Evolutionary conservation across 306 rosid genomes (phyloP), one percentile per base, ranked within the genome.

Genomic region (Trifolium subterraneum): DNA sequence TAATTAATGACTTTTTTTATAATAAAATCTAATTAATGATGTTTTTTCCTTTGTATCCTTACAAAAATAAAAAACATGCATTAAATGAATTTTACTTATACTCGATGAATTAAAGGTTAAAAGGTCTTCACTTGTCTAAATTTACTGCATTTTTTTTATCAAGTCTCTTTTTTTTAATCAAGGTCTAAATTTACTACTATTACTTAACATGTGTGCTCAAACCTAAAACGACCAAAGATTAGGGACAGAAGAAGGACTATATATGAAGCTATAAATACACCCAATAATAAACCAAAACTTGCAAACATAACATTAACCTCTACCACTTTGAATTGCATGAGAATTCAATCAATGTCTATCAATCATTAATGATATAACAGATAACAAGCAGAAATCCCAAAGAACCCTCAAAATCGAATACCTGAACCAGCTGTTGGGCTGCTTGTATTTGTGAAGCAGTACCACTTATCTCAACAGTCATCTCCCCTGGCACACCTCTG

Each of bases 381-480:
- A 14, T 14, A 72, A 55, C 54, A 58, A 55, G 45, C 51, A 64
- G 61, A 52, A 61, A 63, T 74, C 76, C 25, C 66, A 29, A 78
- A 48, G 23, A 35, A 2, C 64, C 51, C 63, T 52, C 3, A 65
- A 70, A 76, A 75, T 76, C 29, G 55, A 50, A 64, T 86, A 86
- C 90, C 87, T 86, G 84, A 47, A 86, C 86, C 47, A 86, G 80
- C 66, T 86, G 90, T 66, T 86, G 86, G 45, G 90, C 88, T 8
- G 90, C 75, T 68, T 86, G 88, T 72, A 84, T 84, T 79, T 86
- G 86, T 50, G 90, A 81, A 64, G 86, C 83, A 60, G 84, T 76
- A 60, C 90, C 90, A 70, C 78, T 84, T 52, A 86, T 86, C 79
- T 86, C 90, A 60, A 84, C 88, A 70, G 90, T 86, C 90, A 84